Conservation (phyloP, 2,329 filamentous ascomycete genomes). For the Aureobasidium sp. region DNA sequence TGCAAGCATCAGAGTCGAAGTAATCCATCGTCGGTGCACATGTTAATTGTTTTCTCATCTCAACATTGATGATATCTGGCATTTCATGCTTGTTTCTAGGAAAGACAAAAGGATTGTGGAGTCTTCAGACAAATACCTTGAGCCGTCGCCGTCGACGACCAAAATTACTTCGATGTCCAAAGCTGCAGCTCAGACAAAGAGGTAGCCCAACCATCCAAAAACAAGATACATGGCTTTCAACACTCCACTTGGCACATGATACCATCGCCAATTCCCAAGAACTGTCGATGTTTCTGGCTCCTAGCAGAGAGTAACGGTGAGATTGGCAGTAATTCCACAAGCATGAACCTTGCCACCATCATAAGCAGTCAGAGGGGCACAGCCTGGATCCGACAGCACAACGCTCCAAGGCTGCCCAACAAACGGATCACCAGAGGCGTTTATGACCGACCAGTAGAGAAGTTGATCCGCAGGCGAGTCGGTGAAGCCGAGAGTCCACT, state of each 20-base stretch:
- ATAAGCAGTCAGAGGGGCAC: slow-evolving; percentile 3
- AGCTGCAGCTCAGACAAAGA: not conserved
- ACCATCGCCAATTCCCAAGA: not conserved
- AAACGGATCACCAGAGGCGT: slow-evolving; percentile 21
- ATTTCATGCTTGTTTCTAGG: not conserved
- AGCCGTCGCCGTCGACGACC: too few relatives aligned
- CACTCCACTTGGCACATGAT: not conserved
- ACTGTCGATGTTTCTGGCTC: not conserved
- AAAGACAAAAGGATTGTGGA: not conserved
- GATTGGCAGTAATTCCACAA: slow-evolving; percentile 2
- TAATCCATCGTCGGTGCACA: not conserved
- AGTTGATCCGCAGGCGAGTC: slow-evolving; percentile 13
- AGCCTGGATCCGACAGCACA: not conserved
- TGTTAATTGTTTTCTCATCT: not conserved
- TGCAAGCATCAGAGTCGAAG: not conserved
- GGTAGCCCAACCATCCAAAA: not conserved
- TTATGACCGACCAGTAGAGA: slow-evolving; percentile 23
- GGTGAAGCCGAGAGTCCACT: slow-evolving; percentile 21
- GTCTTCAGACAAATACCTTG: not conserved
- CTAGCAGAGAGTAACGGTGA: slow-evolving; percentile 12
- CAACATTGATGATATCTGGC: not conserved
- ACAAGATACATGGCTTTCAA: not conserved
- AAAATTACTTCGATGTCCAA: not conserved
- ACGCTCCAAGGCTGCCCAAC: slow-evolving; percentile 17
- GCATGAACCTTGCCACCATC: slow-evolving; percentile 10